Evolutionary conservation across 2,329 filamentous ascomycete species (phyloP), one percentile per base, ranked within the genome.

Genomic region (Talaromyces sp.): DNA sequence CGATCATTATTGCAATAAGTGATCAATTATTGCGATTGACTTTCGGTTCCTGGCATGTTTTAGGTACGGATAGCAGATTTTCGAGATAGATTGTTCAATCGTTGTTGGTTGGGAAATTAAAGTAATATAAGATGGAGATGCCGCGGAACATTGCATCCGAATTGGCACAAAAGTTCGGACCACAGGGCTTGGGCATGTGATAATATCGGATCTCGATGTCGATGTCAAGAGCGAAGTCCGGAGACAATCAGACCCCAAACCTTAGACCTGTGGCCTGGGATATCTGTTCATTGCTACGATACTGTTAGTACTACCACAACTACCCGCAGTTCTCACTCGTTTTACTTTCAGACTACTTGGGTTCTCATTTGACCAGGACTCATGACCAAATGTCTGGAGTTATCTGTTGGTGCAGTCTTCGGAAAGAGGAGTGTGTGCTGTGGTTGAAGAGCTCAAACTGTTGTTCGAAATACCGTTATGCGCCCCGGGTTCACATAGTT

Each of bases 41-140:
- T 62, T 62, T 62, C 60, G 59, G 60, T 52, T 33, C 60, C 60
- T 62, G 60, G 47, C 47, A 61, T 61, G 31, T 41, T 14, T 39
- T 9, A 35, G 19, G 19, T 50, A 54, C 27, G 49, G 49, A 54
- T 52, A 43, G 16, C 14, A 54, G 22, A 52, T 41, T 24, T 61
- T 56, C 16, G 50, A 50, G 22, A n/a, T 10, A 37, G 16, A 37
- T n/a, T 52, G 37, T 41, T 41, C 37, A 41, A 41, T 41, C 37
- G 14, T 47, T 47, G 50, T 56, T 37, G 50, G 50, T 24, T 37
- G 3, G 31, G n/a, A 19, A 37, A 56, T 56, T 35, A 56, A 56
- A 35, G 31, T 54, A 54, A 54, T 56, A 13, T 56, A 56, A 56
- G n/a, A 22, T 35, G 33, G 50, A 54, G 50, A n/a, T 14, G 50